Base-by-base conservation (phyloP, 129 eudicot species). In the Flaveria trinervia region DNA sequence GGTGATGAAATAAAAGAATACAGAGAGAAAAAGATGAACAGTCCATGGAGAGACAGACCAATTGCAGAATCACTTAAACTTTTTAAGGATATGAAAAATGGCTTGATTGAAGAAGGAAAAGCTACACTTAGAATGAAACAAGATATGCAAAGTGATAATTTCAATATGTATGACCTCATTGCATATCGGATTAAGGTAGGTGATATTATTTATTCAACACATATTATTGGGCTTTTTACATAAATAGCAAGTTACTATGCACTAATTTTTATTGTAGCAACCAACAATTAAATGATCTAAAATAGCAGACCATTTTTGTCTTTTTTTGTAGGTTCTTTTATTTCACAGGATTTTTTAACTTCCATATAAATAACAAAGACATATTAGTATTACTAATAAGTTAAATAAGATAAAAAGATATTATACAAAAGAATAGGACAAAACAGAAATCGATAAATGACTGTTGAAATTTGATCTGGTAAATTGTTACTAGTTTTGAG, bases 41-140 rank as follows among this genome's bases (percentile, higher is more conserved):
- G 99, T 72, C 99, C 97, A 39, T 95, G 89, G 90, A 95, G 99
- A 75, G 97, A 95, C 71, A 86, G 99, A 77, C 91, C 97, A 13
- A 82, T 88, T 49, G 74, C 81, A 10, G 94, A 91, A 66, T 94
- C 99, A 51, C 83, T 94, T 55, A 86, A 82, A 76, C 83, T 89
- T 54, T 94, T 94, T 73, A 83, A 89, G 80, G 99, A 94, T 46
- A 94, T 94, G 99, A 94, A 85, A 73, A 66, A 78, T 50, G 99
- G 99, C 17, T 22, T 80, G 87, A 77, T 95, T 85, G 97, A 86
- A 51, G 97, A 95, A 89, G 99, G 99, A 22, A 83, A 95, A 86
- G 99, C 97, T 17, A 95, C 97, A 11, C 86, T 95, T 45, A 77
- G 99, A 60, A 86, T 95, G 97, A 95, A 95, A 67, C 99, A 91